Percentiles rank a stretch among this genome's conserved stretches.
phyloP scores from a whole-genome alignment of 2,329 filamentous ascomycete genomes.

The Monosporascus ibericus region DNA sequence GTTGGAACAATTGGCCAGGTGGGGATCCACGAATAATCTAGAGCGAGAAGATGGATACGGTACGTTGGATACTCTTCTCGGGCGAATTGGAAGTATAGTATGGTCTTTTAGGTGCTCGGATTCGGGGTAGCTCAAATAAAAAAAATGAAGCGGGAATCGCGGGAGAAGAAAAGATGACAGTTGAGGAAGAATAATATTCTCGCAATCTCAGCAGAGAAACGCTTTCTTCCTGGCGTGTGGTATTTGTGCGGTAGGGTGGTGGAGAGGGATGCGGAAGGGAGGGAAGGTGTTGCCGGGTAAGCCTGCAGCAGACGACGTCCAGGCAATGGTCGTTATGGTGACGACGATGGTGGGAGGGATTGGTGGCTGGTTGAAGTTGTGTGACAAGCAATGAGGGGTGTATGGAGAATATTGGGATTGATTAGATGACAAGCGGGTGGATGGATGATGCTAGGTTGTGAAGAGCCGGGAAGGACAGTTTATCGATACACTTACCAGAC shows the following conservation, averaged over 20 bases:
- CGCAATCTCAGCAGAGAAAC: background rate
- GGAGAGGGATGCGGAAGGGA: conserved; percentile 8
- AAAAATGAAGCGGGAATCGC: conserved; percentile 1
- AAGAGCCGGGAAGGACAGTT: background rate
- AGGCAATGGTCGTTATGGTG: background rate
- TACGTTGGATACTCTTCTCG: too few relatives aligned
- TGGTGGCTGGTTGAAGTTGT: background rate
- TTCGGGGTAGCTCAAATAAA: conserved; percentile 3
- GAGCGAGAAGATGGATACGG: too few relatives aligned
- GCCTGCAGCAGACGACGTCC: conserved; percentile 1
- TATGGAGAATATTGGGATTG: background rate
- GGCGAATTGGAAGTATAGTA: too few relatives aligned
- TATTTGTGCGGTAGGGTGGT: conserved; percentile 8
- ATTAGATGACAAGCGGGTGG: background rate
- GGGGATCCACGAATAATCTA: background rate
- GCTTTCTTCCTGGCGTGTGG: conserved; percentile 6
- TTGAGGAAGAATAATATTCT: background rate
- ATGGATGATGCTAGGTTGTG: background rate
- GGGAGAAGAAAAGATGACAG: background rate
- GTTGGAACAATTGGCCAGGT: background rate
- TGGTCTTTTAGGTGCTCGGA: background rate
- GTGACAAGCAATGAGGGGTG: background rate
- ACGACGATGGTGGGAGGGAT: background rate
- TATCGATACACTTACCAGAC: background rate
- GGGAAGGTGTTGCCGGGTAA: conserved; percentile 17